These are phyloP conservation scores for Fusarium graminum DNA, from an alignment of 2,329 filamentous ascomycete species.

Conservation along the genomic window DNA sequence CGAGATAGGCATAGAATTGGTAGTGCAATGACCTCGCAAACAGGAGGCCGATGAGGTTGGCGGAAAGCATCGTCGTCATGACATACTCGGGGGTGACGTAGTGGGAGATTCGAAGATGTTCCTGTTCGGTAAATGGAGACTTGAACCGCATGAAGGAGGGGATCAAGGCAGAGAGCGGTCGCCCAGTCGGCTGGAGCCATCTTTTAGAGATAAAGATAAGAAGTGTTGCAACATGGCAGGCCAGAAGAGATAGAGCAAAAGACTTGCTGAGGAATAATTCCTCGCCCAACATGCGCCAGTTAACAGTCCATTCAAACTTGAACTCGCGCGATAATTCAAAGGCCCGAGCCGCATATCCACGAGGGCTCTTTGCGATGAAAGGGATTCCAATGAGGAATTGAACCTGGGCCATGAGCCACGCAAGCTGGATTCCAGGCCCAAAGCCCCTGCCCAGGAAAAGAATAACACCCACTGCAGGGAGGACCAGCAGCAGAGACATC, in stretches of 20 bases:
- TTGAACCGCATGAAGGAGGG: constrained; percentile 57
- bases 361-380: constrained; percentile 75
- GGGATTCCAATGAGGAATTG: constrained; percentile 77
- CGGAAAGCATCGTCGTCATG: constrained; percentile 80
- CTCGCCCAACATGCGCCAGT: constrained; percentile 96
- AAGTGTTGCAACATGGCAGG: constrained; percentile 74
- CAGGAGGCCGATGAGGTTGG: constrained; percentile 82
- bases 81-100: constrained; percentile 78
- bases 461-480: constrained; percentile 83
- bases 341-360: constrained; percentile 81
- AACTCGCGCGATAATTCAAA: constrained; percentile 95
- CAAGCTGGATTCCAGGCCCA: constrained; percentile 73
- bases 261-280: constrained; percentile 76
- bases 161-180: constrained; percentile 68
- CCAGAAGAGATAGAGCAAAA: constrained; percentile 77
- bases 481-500: constrained; percentile 87
- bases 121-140: constrained; percentile 61
- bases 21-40: constrained; percentile 93
- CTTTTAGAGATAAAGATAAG: constrained; percentile 72
- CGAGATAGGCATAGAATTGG: constrained; percentile 93
- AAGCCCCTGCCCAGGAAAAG: constrained; percentile 81
- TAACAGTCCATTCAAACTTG: constrained; percentile 98
- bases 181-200: constrained; percentile 79
- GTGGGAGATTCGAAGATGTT: constrained; percentile 68
- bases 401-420: constrained; percentile 79